Percentiles rank a stretch among this genome's conserved stretches.
These are phyloP conservation scores for Paramyrothecium roridum DNA, from an alignment of 2,329 filamentous ascomycete genomes.

Conservation along the genomic window DNA sequence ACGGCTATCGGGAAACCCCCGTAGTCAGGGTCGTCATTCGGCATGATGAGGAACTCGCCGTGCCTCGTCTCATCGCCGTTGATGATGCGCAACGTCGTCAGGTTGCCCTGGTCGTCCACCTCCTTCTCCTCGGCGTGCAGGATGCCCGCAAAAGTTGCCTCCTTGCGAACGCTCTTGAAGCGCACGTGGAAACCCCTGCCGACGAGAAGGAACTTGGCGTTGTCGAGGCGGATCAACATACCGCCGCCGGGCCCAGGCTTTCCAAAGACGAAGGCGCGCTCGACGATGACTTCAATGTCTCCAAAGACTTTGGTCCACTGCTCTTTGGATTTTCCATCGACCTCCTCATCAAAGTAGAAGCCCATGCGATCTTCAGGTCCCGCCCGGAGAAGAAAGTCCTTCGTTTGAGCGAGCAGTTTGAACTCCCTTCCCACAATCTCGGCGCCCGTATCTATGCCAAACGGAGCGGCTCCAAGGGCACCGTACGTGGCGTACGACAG, in stretches of 20 bases:
- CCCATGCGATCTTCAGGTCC: constrained; percentile 28
- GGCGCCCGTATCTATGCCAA: constrained; percentile 34
- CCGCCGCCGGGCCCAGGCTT: constrained; percentile 32
- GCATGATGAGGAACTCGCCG: constrained; percentile 51
- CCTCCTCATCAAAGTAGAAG: constrained; percentile 33
- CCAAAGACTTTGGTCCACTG: constrained; percentile 23
- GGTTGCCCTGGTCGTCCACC: constrained; percentile 25
- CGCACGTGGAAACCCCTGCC: constrained; percentile 34
- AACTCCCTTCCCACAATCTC: constrained; percentile 25
- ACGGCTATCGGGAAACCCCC: constrained; percentile 53
- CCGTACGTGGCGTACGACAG: constrained; percentile 35
- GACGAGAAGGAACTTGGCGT: constrained; percentile 29
- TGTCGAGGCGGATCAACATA: constrained; percentile 33
- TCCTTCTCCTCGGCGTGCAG: constrained; percentile 31
- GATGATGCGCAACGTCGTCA: constrained; percentile 27
- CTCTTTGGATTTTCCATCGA: constrained; percentile 15
- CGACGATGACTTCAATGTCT: constrained; percentile 31
- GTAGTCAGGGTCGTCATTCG: constrained; percentile 52
- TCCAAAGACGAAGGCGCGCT: constrained; percentile 36
- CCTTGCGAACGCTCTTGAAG: constrained; percentile 24
- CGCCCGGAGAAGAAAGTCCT: constrained; percentile 21
- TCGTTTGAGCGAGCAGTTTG: constrained; percentile 24
- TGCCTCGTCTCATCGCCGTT: constrained; percentile 39
- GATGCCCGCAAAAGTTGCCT: constrained; percentile 35
- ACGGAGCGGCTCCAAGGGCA: constrained; percentile 33